These are phyloP conservation scores for Uronychia binucleata DNA, from an alignment of 73 alveolate genomes.

Conservation along the genomic window DNA sequence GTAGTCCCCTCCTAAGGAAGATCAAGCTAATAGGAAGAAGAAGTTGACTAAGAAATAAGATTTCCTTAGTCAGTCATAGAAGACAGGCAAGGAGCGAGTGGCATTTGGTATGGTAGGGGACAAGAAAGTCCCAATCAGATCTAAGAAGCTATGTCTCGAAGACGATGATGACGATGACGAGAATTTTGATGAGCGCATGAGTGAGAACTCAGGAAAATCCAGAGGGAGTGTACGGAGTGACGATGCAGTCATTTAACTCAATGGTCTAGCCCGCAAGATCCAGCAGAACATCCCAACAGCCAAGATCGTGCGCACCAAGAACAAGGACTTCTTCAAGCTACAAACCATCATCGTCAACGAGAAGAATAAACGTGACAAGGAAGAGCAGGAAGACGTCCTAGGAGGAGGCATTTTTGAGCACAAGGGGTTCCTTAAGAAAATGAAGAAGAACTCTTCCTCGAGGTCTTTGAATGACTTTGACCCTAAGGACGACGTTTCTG, in stretches of 20 bases:
- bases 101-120: neutral
- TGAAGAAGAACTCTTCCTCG: neutral
- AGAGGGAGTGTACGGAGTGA: neutral
- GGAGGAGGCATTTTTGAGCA: neutral
- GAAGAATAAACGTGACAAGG: neutral
- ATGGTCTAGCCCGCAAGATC: neutral
- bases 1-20: too few species aligned
- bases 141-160: neutral
- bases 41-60: too few species aligned
- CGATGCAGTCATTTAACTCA: neutral
- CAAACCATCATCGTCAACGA: neutral
- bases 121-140: neutral
- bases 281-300: neutral
- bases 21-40: too few species aligned
- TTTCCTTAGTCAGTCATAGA: too few species aligned
- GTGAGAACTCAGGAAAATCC: neutral
- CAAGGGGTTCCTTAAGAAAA: neutral
- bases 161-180: neutral
- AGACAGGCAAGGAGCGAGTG: neutral
- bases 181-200: neutral
- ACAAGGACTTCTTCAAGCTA: neutral
- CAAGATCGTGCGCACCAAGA: neutral
- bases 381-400: neutral
- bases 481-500: neutral
- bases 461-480: neutral